Evolutionary conservation across 1,284 basidiomycete genomes (phyloP).

Genomic region (Naganishia liquefaciens): DNA sequence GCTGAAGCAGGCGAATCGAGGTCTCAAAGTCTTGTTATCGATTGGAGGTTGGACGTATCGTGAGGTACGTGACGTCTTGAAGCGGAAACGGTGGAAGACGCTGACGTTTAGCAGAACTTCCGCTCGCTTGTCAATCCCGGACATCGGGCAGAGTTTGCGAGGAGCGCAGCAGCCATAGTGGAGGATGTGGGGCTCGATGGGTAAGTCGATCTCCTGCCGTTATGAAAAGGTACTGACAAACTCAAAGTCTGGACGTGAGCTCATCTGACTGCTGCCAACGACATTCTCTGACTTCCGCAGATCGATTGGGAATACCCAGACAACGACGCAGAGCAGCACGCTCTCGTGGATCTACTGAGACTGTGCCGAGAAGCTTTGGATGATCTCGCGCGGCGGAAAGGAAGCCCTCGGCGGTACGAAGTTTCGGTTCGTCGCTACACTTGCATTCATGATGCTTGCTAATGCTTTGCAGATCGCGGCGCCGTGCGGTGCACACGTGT

Average conservation of each 20-base stretch:
- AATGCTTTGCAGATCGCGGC: slow-evolving; percentile 73
- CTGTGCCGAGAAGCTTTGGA: slow-evolving; percentile 55
- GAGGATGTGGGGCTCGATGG: slow-evolving; percentile 89
- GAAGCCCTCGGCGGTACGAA: slow-evolving; percentile 48
- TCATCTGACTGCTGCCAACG: neutral
- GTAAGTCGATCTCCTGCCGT: slow-evolving; percentile 46
- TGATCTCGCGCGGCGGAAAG: slow-evolving; percentile 47
- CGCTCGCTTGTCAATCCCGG: slow-evolving; percentile 60
- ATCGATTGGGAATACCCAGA: slow-evolving; percentile 60
- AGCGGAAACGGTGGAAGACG: slow-evolving; percentile 54
- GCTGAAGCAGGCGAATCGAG: slow-evolving; percentile 73
- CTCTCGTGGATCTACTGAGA: slow-evolving; percentile 57
- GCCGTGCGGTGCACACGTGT: slow-evolving; percentile 73
- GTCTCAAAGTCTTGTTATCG: slow-evolving; percentile 74
- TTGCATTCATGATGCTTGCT: no score
- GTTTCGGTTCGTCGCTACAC: slow-evolving; percentile 41
- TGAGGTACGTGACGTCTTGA: neutral
- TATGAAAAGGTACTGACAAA: no score
- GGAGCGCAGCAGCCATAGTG: slow-evolving; percentile 68
- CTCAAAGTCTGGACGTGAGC: slow-evolving; percentile 61
- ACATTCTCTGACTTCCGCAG: slow-evolving; percentile 45
- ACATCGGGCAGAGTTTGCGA: slow-evolving; percentile 69
- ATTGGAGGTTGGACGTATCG: slow-evolving; percentile 82
- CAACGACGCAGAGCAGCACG: slow-evolving; percentile 53
- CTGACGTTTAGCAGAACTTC: slow-evolving; percentile 45